Evolutionary conservation across 2,329 filamentous ascomycete genomes (phyloP), one percentile per base, ranked within the genome.

Genomic region (Dryadomyces quercivorus): DNA sequence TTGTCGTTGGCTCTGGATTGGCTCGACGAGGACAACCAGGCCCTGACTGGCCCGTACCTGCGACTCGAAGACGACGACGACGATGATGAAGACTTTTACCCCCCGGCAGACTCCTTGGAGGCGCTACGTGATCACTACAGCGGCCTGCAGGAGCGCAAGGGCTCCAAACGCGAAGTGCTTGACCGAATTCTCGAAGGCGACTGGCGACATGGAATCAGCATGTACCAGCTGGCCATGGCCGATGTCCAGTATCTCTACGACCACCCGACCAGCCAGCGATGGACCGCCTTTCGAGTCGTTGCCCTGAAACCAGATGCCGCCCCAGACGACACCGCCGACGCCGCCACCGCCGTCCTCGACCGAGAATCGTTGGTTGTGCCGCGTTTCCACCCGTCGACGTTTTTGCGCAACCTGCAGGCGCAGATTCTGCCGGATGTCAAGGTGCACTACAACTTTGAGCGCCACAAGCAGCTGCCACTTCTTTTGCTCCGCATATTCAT

Each of bases 381-480:
- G 12, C 82, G 85, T 16, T 88, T 93, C 62, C 87, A 94, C 63
- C 85, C 88, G 1, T 81, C 86, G 5, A 87, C 85, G 0, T 95
- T 95, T 66, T 73, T 94, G 42, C 80, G 81, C 59, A 85, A 84
- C 60, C 78, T 95, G 2, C 85, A 91, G 60, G 74, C 75, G 44
- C 84, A 91, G 63, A 77, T 90, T 18, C 74, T 88, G 1, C 86
- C 88, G 1, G 78, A 93, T 56, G 80, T 91, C 61, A 94, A 93
- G 67, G 86, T 86, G 5, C 87, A 94, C 67, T 93, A 88, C 66
- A 84, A 88, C 61, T 80, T 93, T 57, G 82, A 86, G 60, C 80
- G 84, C n/a, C 84, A 86, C 53, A 75, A 78, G 53, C 74, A 76
- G 1, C 72, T 86, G n/a, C 81, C 86, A 0, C 71, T 93, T 4